Evolutionary conservation across 2,329 filamentous ascomycete genomes (phyloP).

Genomic region (Truncatella angustata): DNA sequence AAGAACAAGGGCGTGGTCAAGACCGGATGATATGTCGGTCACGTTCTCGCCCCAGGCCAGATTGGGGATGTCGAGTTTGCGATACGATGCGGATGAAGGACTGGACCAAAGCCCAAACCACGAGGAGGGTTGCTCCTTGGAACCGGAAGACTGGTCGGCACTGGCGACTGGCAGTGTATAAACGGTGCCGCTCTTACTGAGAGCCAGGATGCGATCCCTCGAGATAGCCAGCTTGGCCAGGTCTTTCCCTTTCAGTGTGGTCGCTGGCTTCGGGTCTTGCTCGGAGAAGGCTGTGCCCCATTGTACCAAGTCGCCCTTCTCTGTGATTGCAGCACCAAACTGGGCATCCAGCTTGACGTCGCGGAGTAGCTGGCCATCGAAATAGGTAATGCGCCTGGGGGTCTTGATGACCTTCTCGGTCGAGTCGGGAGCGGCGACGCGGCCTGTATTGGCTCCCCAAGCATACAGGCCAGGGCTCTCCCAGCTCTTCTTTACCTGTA

Average conservation of each 20-base stretch:
- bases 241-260: slow-evolving; percentile 79
- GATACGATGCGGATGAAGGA: slow-evolving; percentile 61
- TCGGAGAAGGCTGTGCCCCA: slow-evolving; percentile 81
- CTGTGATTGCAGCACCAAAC: slow-evolving; percentile 83
- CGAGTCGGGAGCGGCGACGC: slow-evolving; percentile 82
- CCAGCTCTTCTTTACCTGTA: slow-evolving; percentile 81
- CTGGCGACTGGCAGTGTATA: slow-evolving; percentile 82
- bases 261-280: slow-evolving; percentile 59
- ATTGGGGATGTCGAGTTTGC: slow-evolving; percentile 63
- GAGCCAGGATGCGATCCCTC: slow-evolving; percentile 76
- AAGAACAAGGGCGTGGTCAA: slow-evolving; percentile 83
- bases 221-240: slow-evolving; percentile 75
- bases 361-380: slow-evolving; percentile 78
- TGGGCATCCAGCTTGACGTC: slow-evolving; percentile 82
- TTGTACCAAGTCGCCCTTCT: slow-evolving; percentile 85
- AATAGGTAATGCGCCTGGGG: slow-evolving; percentile 75
- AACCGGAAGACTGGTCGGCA: slow-evolving; percentile 64
- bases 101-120: slow-evolving; percentile 75
- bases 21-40: slow-evolving; percentile 70
- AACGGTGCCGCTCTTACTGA: slow-evolving; percentile 72
- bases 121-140: slow-evolving; percentile 60
- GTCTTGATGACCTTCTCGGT: slow-evolving; percentile 76
- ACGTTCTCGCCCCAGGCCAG: slow-evolving; percentile 71
- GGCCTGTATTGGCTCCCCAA: slow-evolving; percentile 86
- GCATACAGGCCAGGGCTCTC: slow-evolving; percentile 85